Conservation (phyloP, 2,329 filamentous ascomycete species). For the Exophiala sp. region DNA sequence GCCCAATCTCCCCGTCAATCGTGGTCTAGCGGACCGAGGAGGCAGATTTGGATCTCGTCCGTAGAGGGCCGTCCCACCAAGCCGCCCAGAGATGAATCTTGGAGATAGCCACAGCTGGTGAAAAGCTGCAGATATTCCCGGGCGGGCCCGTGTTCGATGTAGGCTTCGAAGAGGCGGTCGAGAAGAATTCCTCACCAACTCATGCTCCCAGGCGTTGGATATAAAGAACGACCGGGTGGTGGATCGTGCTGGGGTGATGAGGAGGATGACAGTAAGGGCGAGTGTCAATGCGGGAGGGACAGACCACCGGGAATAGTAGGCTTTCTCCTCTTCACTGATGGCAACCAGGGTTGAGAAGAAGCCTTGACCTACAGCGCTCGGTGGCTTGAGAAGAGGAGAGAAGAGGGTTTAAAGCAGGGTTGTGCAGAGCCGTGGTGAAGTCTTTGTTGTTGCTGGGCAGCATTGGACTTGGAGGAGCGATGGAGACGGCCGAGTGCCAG, state of each 20-base stretch:
- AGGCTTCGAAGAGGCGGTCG: slow-evolving; percentile 6
- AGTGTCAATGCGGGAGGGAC: slow-evolving; percentile 6
- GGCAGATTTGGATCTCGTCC: slow-evolving; percentile 8
- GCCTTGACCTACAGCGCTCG: slow-evolving; percentile 24
- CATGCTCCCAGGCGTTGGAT: slow-evolving; percentile 13
- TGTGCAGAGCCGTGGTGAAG: slow-evolving; percentile 15
- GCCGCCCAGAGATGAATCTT: slow-evolving; percentile 3
- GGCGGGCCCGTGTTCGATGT: slow-evolving; percentile 3
- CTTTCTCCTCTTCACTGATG: slow-evolving; percentile 11
- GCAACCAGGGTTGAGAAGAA: slow-evolving; percentile 19
- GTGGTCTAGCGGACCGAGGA: neutral
- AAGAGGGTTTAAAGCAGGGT: slow-evolving; percentile 23
- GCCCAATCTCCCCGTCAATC: neutral
- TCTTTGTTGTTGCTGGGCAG: slow-evolving; percentile 26
- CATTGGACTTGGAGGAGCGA: slow-evolving; percentile 17
- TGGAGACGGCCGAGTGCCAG: slow-evolving; percentile 9
- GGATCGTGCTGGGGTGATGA: slow-evolving; percentile 1
- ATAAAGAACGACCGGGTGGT: slow-evolving; percentile 7
- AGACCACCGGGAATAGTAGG: slow-evolving; percentile 15
- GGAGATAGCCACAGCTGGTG: neutral
- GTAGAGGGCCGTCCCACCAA: slow-evolving; percentile 14
- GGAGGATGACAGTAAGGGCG: slow-evolving; percentile 4
- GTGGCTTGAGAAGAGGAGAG: slow-evolving; percentile 17
- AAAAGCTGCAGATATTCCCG: slow-evolving; percentile 5
- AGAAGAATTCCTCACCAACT: slow-evolving; percentile 6